These are phyloP conservation scores for Penicillium nucicola DNA, from an alignment of 495 filamentous ascomycete species.

Conservation along the genomic window DNA sequence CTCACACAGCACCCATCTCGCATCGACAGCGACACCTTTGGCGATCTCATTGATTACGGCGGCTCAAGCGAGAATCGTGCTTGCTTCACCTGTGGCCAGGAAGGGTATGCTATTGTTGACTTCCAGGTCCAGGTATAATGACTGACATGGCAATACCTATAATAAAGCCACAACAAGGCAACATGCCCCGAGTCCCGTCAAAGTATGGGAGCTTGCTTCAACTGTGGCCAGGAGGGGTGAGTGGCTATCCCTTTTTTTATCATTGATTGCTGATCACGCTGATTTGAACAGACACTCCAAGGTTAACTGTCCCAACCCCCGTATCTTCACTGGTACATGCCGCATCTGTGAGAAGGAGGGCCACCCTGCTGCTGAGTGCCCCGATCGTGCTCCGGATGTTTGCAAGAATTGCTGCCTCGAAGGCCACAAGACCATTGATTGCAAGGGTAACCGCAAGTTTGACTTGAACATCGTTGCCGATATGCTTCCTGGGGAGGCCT, in stretches of 20 bases:
- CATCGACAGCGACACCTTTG: not conserved
- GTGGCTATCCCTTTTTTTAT: not conserved
- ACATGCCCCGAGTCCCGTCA: conserved; percentile 5
- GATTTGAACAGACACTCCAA: conserved; percentile 43
- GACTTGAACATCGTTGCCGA: conserved; percentile 60
- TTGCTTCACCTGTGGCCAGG: conserved; percentile 79
- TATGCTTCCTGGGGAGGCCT: conserved; percentile 62
- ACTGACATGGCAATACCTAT: not conserved
- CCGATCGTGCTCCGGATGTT: conserved; percentile 54
- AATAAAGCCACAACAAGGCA: conserved; percentile 5
- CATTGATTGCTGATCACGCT: not conserved
- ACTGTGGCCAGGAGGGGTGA: conserved; percentile 17
- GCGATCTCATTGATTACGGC: not conserved
- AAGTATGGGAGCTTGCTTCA: conserved; percentile 10
- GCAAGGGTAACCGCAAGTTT: conserved; percentile 66
- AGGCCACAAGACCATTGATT: conserved; percentile 65
- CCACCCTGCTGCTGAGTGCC: conserved; percentile 70
- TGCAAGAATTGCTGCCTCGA: conserved; percentile 77
- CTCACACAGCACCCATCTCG: not conserved
- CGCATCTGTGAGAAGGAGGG: conserved; percentile 68
- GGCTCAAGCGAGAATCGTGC: conserved; percentile 15
- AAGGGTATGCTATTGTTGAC: conserved; percentile 49
- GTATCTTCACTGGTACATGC: conserved; percentile 69
- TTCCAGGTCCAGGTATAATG: not conserved
- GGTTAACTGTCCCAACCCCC: conserved; percentile 63